Evolutionary conservation across 2,329 filamentous ascomycete genomes (phyloP).

Genomic region (Aspergillus sp.): DNA sequence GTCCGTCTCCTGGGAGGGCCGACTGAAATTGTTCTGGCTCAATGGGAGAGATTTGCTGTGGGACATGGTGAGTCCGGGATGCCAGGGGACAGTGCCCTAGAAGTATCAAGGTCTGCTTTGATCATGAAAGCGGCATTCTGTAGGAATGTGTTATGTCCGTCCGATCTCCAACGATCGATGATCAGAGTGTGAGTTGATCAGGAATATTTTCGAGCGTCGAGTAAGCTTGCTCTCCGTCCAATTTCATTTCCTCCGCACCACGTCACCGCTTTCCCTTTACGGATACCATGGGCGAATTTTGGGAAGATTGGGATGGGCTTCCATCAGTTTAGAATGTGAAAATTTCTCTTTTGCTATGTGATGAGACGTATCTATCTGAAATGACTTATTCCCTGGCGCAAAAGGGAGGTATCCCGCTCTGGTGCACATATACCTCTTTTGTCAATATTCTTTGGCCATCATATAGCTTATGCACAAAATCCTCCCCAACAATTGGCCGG

Average conservation of each 20-base stretch:
- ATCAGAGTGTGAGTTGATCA: background rate
- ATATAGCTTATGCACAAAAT: no score
- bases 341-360: no score
- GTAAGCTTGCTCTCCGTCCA: background rate
- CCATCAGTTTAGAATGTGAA: no score
- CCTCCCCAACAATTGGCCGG: no score
- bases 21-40: slow-evolving; percentile 18
- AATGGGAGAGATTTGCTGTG: slow-evolving; percentile 18
- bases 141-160: background rate
- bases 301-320: no score
- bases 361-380: no score
- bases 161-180: background rate
- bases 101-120: background rate
- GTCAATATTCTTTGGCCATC: no score
- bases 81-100: background rate
- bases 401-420: no score
- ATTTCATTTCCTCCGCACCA: background rate
- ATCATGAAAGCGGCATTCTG: background rate
- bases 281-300: background rate
- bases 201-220: background rate
- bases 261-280: background rate
- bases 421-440: no score
- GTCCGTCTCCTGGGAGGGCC: slow-evolving; percentile 11
- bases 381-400: no score
- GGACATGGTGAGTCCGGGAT: slow-evolving; percentile 16